Percentiles rank a stretch among this genome's conserved stretches.
Evolutionary conservation across 805 yeast species (phyloP).

Genomic region (Huiozyma sinensis): DNA sequence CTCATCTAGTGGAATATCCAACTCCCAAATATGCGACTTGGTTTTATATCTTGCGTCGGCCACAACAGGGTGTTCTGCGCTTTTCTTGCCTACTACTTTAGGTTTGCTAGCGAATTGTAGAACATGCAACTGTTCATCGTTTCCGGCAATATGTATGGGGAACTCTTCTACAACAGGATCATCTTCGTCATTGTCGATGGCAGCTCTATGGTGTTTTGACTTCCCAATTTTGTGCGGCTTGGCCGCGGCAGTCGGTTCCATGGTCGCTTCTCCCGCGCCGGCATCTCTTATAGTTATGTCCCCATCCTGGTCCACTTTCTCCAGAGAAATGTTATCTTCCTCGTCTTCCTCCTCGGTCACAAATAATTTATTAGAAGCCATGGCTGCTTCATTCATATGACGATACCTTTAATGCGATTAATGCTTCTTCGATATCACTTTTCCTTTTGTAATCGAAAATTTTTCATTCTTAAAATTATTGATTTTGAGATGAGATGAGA

Average conservation of each 20-base stretch:
- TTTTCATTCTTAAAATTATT: neutral
- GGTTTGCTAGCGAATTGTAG: constrained; percentile 45
- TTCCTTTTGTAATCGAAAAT: neutral
- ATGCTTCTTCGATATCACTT: constrained; percentile 1
- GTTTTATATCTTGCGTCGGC: constrained; percentile 48
- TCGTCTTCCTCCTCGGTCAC: constrained; percentile 29
- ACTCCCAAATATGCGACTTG: constrained; percentile 53
- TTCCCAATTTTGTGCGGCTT: neutral
- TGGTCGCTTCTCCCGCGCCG: neutral
- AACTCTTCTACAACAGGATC: constrained; percentile 54
- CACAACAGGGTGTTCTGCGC: constrained; percentile 28
- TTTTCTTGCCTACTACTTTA: constrained; percentile 17
- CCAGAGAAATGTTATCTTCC: constrained; percentile 5
- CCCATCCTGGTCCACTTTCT: neutral
- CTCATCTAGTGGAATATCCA: constrained; percentile 68
- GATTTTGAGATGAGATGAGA: constrained; percentile 12
- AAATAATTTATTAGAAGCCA: constrained; percentile 23
- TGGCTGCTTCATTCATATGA: neutral
- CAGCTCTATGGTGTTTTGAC: neutral
- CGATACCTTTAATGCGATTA: constrained; percentile 2
- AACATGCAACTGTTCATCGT: constrained; percentile 30
- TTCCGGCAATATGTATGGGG: constrained; percentile 40
- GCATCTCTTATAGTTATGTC: neutral
- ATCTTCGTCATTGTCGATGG: constrained; percentile 27
- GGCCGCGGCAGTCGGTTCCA: neutral